Base-by-base conservation (phyloP, 306 rosid species). In the Vicia villosa region DNA sequence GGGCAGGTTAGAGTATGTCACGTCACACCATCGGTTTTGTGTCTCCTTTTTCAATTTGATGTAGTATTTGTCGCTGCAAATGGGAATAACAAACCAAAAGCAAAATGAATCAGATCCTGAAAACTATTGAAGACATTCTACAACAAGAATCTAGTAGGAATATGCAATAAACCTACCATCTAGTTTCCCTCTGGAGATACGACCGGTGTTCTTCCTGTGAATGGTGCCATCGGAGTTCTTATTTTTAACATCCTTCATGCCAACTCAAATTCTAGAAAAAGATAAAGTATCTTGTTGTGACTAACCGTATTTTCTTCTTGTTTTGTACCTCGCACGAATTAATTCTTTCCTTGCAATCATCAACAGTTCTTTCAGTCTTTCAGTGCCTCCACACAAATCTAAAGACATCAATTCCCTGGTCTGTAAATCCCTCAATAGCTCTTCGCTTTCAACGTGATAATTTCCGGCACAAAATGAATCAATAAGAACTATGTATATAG, bases 1-100 rank as follows among this genome's bases (percentile, higher is more conserved):
- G 90, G 8, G 70, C 72, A 10, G 88, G 86, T 55, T 70, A 54
- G 66, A 69, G n/a, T 70, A 72, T 62, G 76, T 58, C 47, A 24
- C 46, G 76, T 58, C 47, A 24, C 46, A 59, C 58, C 80, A 62
- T 84, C 88, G 12, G 36, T 20, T 59, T 60, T 58, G 56, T 28
- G 85, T 74, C 88, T 86, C 78, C 90, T 83, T 82, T 93, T 90
- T 34, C 65, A 59, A 70, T 86, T 90, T 42, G 85, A 75, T 14
- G 58, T 74, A 74, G 79, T 83, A 11, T 38, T 71, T 17, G 69
- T 72, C 57, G 78, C 98, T 90, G 84, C 50, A 77, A 60, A 70
- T 64, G 47, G 49, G 57, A 72, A 77, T 24, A 69, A 28, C 30
- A 20, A 66, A 58, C 55, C 57, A 15, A 26, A 67, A 66, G 5